Conservation (phyloP, 1,284 basidiomycete genomes). For the Violaceomyces palustris region DNA sequence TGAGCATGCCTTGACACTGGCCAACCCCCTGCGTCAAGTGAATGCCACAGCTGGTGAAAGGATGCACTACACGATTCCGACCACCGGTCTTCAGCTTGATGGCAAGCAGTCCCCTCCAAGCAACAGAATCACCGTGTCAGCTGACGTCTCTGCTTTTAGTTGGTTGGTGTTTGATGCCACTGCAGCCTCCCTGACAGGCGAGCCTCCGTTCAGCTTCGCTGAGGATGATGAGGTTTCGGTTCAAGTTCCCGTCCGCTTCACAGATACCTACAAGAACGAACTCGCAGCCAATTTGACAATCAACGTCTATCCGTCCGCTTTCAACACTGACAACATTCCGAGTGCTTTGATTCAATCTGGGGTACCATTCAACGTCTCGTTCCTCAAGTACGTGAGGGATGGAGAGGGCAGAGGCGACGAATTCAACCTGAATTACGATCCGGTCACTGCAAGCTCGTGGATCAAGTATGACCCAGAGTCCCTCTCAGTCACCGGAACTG, state of each 20-base stretch:
- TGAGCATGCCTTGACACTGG: conserved; percentile 19
- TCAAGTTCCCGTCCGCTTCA: conserved; percentile 63
- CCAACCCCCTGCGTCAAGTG: conserved; percentile 54
- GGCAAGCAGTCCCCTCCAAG: conserved; percentile 54
- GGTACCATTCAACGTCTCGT: conserved; percentile 5
- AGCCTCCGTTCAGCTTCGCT: conserved; percentile 57
- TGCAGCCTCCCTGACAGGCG: conserved; percentile 63
- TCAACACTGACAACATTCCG: conserved; percentile 61
- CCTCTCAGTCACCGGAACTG: conserved; percentile 49
- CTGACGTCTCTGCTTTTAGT: conserved; percentile 56
- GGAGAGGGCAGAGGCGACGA: conserved; percentile 25
- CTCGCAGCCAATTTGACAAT: conserved; percentile 61
- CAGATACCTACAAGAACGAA: conserved; percentile 57
- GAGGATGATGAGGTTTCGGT: conserved; percentile 36
- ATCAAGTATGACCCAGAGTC: conserved; percentile 52
- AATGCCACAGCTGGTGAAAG: conserved; percentile 58
- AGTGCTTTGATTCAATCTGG: conserved; percentile 24
- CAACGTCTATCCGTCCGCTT: conserved; percentile 65
- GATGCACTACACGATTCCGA: conserved; percentile 49
- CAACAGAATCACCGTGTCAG: conserved; percentile 40
- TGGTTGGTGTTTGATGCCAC: conserved; percentile 66
- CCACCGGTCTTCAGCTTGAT: conserved; percentile 62
- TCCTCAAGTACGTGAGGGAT: conserved; percentile 8
- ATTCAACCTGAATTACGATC: conserved; percentile 43
- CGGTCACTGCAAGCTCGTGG: conserved; percentile 51